Evolutionary conservation across 306 rosid genomes (phyloP).

Genomic region (Astragalus membranaceus): DNA sequence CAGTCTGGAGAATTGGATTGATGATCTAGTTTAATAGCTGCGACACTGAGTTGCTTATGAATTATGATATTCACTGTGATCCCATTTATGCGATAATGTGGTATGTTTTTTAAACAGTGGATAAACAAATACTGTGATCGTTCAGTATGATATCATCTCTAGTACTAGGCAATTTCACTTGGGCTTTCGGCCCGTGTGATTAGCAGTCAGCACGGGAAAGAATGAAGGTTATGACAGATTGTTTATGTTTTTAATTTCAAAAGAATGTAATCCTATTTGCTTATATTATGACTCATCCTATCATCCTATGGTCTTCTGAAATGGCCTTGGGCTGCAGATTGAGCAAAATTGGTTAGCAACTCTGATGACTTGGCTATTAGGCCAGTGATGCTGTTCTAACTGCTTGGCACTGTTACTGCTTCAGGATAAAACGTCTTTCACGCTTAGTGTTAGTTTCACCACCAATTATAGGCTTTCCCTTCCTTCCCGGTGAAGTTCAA

Average conservation of each 20-base stretch:
- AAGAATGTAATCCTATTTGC: neutral
- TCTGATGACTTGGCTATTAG: neutral
- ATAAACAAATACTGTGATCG: neutral
- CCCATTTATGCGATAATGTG: neutral
- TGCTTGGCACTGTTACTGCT: slow-evolving; percentile 12
- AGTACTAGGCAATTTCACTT: neutral
- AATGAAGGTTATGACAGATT: neutral
- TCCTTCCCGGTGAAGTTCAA: slow-evolving; percentile 18
- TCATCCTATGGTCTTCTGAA: neutral
- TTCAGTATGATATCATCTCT: neutral
- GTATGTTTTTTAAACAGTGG: no score
- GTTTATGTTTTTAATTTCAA: neutral
- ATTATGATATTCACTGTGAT: neutral
- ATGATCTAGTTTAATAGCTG: slow-evolving; percentile 3
- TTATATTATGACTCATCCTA: neutral
- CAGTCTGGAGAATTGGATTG: no score
- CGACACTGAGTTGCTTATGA: neutral
- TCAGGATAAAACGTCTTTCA: slow-evolving; percentile 13
- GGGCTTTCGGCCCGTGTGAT: neutral
- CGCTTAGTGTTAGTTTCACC: neutral
- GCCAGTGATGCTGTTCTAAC: slow-evolving; percentile 9
- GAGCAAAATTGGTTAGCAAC: slow-evolving; percentile 5
- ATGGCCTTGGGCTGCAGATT: neutral
- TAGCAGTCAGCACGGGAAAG: neutral
- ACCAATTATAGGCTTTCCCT: slow-evolving; percentile 5